phyloP scores from a whole-genome alignment of 768 basidiomycete species.

The Cystobasidium tubakii region DNA sequence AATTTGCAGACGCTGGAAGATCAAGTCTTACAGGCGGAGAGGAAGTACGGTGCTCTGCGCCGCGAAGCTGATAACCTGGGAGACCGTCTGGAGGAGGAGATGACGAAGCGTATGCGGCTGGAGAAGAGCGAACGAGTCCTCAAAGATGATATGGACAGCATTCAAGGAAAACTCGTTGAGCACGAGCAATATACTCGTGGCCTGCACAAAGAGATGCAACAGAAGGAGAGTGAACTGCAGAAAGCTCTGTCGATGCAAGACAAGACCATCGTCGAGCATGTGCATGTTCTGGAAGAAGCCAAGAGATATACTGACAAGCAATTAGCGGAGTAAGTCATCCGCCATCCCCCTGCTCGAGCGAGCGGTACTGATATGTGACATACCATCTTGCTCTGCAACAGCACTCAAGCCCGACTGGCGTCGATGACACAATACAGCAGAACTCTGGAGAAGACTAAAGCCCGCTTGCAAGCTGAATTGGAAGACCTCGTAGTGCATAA shows the following conservation, averaged over 20 bases:
- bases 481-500: constrained; percentile 69
- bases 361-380: too few species aligned
- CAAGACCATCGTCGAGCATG: constrained; percentile 98
- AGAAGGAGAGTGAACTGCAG: constrained; percentile 72
- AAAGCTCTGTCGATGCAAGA: constrained; percentile 65
- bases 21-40: constrained; percentile 70
- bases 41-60: constrained; percentile 68
- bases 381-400: too few species aligned
- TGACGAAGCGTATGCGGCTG: constrained; percentile 64
- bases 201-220: constrained; percentile 69
- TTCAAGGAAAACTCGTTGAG: constrained; percentile 66
- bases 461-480: constrained; percentile 66
- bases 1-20: constrained; percentile 86
- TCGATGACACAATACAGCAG: constrained; percentile 69
- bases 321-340: constrained; percentile 56
- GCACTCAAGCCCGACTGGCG: constrained; percentile 67
- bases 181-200: constrained; percentile 75
- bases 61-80: constrained; percentile 65
- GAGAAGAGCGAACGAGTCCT: constrained; percentile 58
- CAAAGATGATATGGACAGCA: constrained; percentile 58
- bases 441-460: constrained; percentile 76
- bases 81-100: constrained; percentile 60
- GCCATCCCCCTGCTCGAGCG: too few species aligned
- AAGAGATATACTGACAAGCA: constrained; percentile 90
- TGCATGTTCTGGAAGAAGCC: constrained; percentile 90